phyloP scores from a whole-genome alignment of 257 asterid species.

The Penstemon eatonii region DNA sequence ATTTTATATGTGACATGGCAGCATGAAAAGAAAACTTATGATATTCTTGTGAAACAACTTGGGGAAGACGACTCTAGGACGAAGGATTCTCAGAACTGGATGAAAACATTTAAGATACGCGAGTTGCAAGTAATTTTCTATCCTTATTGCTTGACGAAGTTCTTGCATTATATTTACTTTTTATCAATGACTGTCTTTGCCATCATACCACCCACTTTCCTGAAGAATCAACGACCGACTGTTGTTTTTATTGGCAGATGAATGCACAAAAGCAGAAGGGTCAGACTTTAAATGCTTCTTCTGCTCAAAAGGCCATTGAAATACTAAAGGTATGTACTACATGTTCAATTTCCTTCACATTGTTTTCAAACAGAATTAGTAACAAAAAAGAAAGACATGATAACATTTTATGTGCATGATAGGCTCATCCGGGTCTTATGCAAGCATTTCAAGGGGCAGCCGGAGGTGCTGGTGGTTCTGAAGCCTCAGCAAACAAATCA shows the following conservation, averaged over 20 bases:
- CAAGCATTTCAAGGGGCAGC: slow-evolving; percentile 85
- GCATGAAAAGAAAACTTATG: slow-evolving; percentile 94
- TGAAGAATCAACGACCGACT: too few species aligned
- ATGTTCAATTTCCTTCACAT: background rate
- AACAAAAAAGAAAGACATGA: too few species aligned
- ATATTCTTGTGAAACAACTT: slow-evolving; percentile 88
- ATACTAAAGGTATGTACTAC: slow-evolving; percentile 59
- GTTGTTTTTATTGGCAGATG: slow-evolving; percentile 39
- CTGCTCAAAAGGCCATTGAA: slow-evolving; percentile 81
- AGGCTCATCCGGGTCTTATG: slow-evolving; percentile 85
- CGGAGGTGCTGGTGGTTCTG: slow-evolving; percentile 38
- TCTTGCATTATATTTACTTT: too few species aligned
- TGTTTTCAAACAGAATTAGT: too few species aligned
- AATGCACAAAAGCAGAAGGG: slow-evolving; percentile 92
- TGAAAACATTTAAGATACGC: slow-evolving; percentile 87
- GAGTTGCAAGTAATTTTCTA: slow-evolving; percentile 47
- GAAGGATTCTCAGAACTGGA: slow-evolving; percentile 86
- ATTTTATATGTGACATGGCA: slow-evolving; percentile 35
- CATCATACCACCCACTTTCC: too few species aligned
- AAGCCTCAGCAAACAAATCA: slow-evolving; percentile 42
- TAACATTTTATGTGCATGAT: slow-evolving; percentile 1
- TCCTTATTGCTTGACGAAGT: background rate
- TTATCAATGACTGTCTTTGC: too few species aligned
- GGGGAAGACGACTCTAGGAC: slow-evolving; percentile 97
- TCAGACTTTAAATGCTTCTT: slow-evolving; percentile 63